Conservation (phyloP, 768 basidiomycete species). For the Lyophyllum shimeji region DNA sequence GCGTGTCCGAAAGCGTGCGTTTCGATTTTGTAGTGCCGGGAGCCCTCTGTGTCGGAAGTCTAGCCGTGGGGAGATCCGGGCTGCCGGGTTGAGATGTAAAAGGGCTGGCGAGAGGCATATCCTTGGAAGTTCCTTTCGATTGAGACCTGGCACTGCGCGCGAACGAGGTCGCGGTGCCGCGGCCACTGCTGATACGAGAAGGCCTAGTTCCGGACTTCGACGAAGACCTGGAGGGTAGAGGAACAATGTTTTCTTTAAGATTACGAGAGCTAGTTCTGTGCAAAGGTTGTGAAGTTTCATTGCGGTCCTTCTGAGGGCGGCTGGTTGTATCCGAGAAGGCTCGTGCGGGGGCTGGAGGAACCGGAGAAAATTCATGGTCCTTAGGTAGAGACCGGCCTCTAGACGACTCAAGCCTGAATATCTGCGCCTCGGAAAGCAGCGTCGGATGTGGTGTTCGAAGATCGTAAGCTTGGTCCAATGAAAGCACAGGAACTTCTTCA, state of each 20-base stretch:
- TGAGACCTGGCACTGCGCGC: constrained; percentile 1
- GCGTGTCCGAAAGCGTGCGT: constrained; percentile 21
- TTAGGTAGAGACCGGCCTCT: constrained; percentile 7
- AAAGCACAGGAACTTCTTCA: not conserved
- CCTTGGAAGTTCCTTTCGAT: not conserved
- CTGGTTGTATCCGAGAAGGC: not conserved
- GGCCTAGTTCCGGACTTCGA: constrained; percentile 2
- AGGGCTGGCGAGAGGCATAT: constrained; percentile 20
- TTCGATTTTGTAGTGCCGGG: not conserved
- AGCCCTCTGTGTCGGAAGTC: not conserved
- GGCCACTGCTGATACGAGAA: not conserved
- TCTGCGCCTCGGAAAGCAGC: constrained; percentile 13
- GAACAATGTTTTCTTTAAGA: constrained; percentile 21
- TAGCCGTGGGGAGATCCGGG: constrained; percentile 3
- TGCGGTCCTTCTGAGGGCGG: not conserved
- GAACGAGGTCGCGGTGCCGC: not conserved
- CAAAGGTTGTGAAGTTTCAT: not conserved
- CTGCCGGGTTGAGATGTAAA: constrained; percentile 20
- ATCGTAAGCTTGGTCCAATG: not conserved
- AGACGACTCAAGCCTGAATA: constrained; percentile 15
- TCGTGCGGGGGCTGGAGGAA: constrained; percentile 8
- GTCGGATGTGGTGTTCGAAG: constrained; percentile 19
- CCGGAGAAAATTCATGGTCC: constrained; percentile 17
- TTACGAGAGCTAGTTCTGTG: constrained; percentile 19
- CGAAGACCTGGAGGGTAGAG: not conserved